Evolutionary conservation across 2,329 filamentous ascomycete genomes (phyloP), one percentile per base, ranked within the genome.

Genomic region (Calonectria naviculata): DNA sequence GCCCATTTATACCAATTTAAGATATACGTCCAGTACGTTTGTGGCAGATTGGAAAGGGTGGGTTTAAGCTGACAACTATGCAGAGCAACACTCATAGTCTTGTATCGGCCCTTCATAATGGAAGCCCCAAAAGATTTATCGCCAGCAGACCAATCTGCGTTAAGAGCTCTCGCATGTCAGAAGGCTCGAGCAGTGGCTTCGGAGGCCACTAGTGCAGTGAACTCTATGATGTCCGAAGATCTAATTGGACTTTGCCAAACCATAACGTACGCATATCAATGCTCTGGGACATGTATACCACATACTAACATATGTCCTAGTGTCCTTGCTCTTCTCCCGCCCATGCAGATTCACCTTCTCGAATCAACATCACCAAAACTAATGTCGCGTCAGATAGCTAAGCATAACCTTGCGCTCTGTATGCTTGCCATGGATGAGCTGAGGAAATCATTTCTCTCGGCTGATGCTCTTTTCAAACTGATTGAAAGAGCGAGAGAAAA

Each of bases 331-430:
- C 68, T 74, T 21, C 31, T 71, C 6, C 65, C 68, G 1, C 47
- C 71, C 0, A 58, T 74, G 63, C 72, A 74, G 19, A 63, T 74
- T 5, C 68, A 74, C n/a, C 71, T 74, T 5, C 41, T 74, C 9
- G 58, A 73, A 29, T 73, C 66, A 7, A 67, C 54, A 2, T 73
- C 69, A 9, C 15, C 38, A 13, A 68, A 69, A 13, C 44, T 58
- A 0, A 38, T 68, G 26, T 19, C 34, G 31, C 28, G 47, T n/a
- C 58, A 66, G 19, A 67, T 74, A 12, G 73, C 68, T 3, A 65
- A 44, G 28, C 66, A 73, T 24, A 63, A 68, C 13, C 63, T 74
- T 4, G 68, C 68, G 1, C 42, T 74, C 3, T 73, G 62, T 5
- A 73, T 73, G 68, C 56, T 71, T n/a, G 49, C 68, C 9, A 28